Percentiles rank a stretch among this genome's conserved stretches.
These are phyloP conservation scores for Isatis tinctoria DNA, from an alignment of 345 rosid species.

Conservation along the genomic window DNA sequence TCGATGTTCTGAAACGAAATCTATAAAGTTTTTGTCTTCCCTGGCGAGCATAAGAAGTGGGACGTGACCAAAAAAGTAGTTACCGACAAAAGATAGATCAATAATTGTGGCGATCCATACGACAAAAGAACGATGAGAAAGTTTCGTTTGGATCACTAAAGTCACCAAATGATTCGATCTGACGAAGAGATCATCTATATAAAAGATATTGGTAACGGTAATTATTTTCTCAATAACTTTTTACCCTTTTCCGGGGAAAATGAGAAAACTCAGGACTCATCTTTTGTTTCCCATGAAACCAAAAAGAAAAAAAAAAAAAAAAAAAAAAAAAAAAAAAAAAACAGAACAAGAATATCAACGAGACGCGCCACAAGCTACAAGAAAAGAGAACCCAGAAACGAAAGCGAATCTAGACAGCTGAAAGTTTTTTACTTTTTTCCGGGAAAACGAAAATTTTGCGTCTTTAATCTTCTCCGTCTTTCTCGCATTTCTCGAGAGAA, in stretches of 20 bases:
- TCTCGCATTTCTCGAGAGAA: conserved; percentile 1
- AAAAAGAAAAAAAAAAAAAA: too few relatives aligned
- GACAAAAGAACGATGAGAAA: too few relatives aligned
- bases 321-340: too few relatives aligned
- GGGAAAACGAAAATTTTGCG: not conserved
- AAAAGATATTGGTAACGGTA: not conserved
- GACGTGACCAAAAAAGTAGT: conserved; percentile 19
- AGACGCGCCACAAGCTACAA: too few relatives aligned
- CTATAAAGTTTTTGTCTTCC: conserved; percentile 23
- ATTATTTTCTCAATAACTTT: too few relatives aligned
- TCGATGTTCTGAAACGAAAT: conserved; percentile 12
- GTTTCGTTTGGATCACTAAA: not conserved
- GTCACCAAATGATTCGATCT: not conserved
- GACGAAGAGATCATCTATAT: not conserved
- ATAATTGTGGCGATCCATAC: too few relatives aligned
- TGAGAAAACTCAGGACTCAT: not conserved
- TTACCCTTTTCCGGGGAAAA: conserved; percentile 11
- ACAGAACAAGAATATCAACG: too few relatives aligned
- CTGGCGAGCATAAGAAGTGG: conserved; percentile 14
- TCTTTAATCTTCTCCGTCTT: not conserved
- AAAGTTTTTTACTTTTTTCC: not conserved
- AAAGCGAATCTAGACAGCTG: conserved; percentile 1
- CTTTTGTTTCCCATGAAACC: not conserved
- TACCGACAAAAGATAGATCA: conserved; percentile 31
- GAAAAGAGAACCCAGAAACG: not conserved